A percentile compares a stretch with the other conserved stretches of the same genome.
phyloP scores from a whole-genome alignment of 2,329 filamentous ascomycete species.

The Botryosphaeria dothidea region DNA sequence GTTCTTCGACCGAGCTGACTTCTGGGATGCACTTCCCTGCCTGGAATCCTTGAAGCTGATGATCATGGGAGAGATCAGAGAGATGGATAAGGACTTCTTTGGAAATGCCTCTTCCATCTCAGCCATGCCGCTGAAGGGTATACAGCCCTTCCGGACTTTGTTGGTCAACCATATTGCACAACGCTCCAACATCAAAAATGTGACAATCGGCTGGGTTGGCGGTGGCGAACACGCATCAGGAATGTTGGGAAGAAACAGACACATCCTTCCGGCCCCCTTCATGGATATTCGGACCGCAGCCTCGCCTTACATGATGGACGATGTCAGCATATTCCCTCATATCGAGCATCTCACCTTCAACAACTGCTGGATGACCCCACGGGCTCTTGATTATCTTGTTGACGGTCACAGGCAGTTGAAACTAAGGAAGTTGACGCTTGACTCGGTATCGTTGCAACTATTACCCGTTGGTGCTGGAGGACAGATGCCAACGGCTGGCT shows the following conservation, averaged over 20 bases:
- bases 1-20: conserved; percentile 57
- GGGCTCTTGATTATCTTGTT: conserved; percentile 56
- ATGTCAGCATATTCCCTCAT: conserved; percentile 53
- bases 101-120: conserved; percentile 48
- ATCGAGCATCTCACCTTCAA: conserved; percentile 62
- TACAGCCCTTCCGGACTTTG: conserved; percentile 54
- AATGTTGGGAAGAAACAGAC: conserved; percentile 60
- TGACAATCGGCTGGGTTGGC: conserved; percentile 67
- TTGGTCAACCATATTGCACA: conserved; percentile 53
- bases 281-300: conserved; percentile 32
- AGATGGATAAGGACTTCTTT: conserved; percentile 53
- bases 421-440: conserved; percentile 58
- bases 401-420: conserved; percentile 44
- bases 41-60: conserved; percentile 59
- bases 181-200: conserved; percentile 53
- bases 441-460: conserved; percentile 55
- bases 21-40: conserved; percentile 62
- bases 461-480: neutral
- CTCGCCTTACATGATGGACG: conserved; percentile 19
- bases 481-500: neutral
- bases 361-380: conserved; percentile 69
- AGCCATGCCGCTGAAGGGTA: conserved; percentile 50
- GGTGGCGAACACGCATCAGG: conserved; percentile 69
- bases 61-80: conserved; percentile 68
- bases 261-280: conserved; percentile 64